A percentile compares a stretch with the other conserved stretches of the same genome.
These are phyloP conservation scores for Cryptococcus jaspeensis DNA, from an alignment of 1,284 basidiomycete genomes.

Conservation along the genomic window DNA sequence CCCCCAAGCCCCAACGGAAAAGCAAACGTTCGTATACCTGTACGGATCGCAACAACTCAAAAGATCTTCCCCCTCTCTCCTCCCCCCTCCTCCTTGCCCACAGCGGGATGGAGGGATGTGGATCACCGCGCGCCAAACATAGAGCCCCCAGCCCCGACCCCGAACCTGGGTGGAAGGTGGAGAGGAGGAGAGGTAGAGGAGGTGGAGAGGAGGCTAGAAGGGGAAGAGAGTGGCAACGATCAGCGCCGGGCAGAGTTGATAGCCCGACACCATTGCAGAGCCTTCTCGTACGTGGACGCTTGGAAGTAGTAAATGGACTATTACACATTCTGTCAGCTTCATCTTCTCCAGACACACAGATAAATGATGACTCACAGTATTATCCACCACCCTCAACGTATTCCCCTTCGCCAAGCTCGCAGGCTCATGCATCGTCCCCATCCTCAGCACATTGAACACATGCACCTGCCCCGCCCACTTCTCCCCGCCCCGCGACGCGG, in stretches of 20 bases:
- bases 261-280: conserved; percentile 73
- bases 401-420: conserved; percentile 86
- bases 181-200: no score
- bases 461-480: conserved; percentile 73
- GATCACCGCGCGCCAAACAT: no score
- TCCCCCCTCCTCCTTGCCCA: no score
- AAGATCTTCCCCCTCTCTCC: no score
- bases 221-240: no score
- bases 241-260: conserved; percentile 41
- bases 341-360: conserved; percentile 5
- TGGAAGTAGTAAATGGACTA: conserved; percentile 87
- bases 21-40: background rate
- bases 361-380: conserved; percentile 32
- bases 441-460: conserved; percentile 86
- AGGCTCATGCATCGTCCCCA: conserved; percentile 83
- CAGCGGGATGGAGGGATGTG: no score
- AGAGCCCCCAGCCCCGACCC: no score
- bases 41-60: background rate
- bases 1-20: no score
- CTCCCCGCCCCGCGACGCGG: no score
- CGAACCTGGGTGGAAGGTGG: no score
- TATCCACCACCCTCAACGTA: conserved; percentile 57
- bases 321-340: background rate
- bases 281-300: conserved; percentile 74
- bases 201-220: no score